Conservation (phyloP, 2,329 filamentous ascomycete species). For the Emmonsiellopsis sp. region DNA sequence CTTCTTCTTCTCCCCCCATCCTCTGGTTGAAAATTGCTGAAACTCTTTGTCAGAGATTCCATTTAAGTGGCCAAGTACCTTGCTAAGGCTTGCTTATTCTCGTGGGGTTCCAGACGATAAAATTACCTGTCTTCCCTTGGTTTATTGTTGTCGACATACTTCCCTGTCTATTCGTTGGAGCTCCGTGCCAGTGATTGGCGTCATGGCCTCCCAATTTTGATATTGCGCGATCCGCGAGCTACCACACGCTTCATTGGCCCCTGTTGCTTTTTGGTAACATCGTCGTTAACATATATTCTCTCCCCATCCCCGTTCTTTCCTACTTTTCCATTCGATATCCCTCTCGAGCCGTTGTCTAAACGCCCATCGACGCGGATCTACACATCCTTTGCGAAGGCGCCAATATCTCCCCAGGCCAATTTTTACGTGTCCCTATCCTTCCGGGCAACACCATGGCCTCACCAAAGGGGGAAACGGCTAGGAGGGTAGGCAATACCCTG, state of each 20-base stretch:
- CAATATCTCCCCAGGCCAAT: background rate
- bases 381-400: background rate
- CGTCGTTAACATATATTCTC: background rate
- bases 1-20: background rate
- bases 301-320: background rate
- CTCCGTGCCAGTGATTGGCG: background rate
- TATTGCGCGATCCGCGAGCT: background rate
- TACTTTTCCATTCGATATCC: background rate
- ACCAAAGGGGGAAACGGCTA: background rate
- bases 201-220: background rate
- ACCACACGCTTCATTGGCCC: background rate
- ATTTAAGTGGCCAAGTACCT: no score
- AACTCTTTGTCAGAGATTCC: no score
- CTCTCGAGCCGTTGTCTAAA: no score
- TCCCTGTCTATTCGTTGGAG: background rate
- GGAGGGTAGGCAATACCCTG: constrained; percentile 58
- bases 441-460: background rate
- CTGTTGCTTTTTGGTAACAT: background rate
- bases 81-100: no score
- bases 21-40: background rate
- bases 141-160: background rate
- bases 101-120: no score
- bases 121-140: background rate
- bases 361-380: background rate
- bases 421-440: background rate